Evolutionary conservation across 208 protist species (phyloP).

Genomic region (Phytomonas serpens): DNA sequence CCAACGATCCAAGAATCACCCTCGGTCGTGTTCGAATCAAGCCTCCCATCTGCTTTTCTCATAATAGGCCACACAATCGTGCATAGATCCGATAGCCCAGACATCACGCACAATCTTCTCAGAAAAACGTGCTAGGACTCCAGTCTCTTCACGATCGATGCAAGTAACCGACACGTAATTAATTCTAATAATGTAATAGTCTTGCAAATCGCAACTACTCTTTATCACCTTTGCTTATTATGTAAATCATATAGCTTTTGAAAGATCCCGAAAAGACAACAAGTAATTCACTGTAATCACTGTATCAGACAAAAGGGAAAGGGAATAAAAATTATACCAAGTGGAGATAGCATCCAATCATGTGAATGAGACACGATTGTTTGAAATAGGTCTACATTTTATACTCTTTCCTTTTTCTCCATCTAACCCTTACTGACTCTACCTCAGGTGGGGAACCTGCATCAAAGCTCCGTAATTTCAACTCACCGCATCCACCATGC

Average conservation of each 20-base stretch:
- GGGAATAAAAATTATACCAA: background rate
- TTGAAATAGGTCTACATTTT: background rate
- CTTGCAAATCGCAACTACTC: background rate
- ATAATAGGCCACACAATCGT: conserved; percentile 64
- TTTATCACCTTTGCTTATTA: background rate
- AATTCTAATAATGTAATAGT: background rate
- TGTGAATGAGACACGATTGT: background rate
- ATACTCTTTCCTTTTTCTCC: background rate
- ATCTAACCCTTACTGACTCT: background rate
- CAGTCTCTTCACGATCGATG: background rate
- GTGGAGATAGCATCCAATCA: background rate
- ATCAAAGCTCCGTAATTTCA: background rate
- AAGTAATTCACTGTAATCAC: background rate
- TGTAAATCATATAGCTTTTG: background rate
- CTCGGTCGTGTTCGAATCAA: background rate
- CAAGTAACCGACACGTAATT: background rate
- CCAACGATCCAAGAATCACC: conserved; percentile 57
- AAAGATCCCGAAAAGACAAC: background rate
- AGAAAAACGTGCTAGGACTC: background rate
- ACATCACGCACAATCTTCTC: conserved; percentile 5
- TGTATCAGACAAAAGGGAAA: background rate
- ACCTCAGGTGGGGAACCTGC: background rate
- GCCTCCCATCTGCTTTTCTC: background rate
- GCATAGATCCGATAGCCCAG: conserved; percentile 39
- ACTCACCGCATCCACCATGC: background rate